Base-by-base conservation (phyloP, 2,329 filamentous ascomycete genomes). In the Aspergillus jensenii region DNA sequence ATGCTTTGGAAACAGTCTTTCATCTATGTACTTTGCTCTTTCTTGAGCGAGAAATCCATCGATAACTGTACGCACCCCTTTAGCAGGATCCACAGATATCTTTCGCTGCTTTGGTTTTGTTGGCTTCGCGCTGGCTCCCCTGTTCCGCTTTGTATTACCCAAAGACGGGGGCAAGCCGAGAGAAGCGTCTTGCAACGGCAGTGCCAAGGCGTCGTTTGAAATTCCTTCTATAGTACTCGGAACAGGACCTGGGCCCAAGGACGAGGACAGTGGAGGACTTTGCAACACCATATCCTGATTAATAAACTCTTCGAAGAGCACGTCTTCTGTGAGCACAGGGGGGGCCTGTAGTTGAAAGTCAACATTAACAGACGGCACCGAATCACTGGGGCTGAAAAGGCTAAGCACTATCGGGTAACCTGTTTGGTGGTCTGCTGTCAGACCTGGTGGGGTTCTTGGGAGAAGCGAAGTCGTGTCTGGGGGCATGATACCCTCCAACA, bases 21-120 rank as follows among this genome's bases (percentile, higher is more conserved):
- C 15, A 23, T 45, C 43, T 45, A 12, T 45, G 43, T 23, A 45
- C 21, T 48, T 48, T 48, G n/a, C 25, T 48, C 45, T 48, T 48
- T 48, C 45, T 48, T 48, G 45, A 35, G 45, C 23, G 25, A 48
- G 21, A 48, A 48, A 48, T 48, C 33, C 45, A 15, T 48, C 45
- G 21, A 48, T 48, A 25, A 48, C 33, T 27, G 45, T 48, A 19
- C 45, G 31, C 23, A 8, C 45, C 33, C 33, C n/a, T 27, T 48
- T 48, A 27, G 25, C 25, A 48, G 31, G 25, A 14, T 27, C 25
- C 31, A 48, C 25, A 27, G 45, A 48, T 48, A 14, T 27, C 33
- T 48, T 48, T 48, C 45, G 45, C 45, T 48, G 31, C 12, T 48
- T 48, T 48, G 31, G 45, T 33, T 48, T 48, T 19, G 45, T 48